A percentile compares a stretch with the other conserved stretches of the same genome.
phyloP scores from a whole-genome alignment of 2,329 filamentous ascomycete species.

The Aurifilum marmelostoma region DNA sequence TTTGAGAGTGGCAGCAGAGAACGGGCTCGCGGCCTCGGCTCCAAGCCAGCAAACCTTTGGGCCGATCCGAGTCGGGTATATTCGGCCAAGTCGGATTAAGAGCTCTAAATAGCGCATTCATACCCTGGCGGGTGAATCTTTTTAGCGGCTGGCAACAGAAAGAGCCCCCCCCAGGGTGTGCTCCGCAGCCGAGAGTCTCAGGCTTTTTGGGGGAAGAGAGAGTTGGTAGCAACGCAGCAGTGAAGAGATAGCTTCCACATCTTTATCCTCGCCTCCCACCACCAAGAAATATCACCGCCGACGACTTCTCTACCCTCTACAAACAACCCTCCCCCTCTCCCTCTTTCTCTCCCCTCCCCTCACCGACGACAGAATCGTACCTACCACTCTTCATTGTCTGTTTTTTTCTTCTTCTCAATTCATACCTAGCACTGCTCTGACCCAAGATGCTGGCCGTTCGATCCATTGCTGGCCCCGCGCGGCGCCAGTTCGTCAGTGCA shows the following conservation, averaged over 20 bases:
- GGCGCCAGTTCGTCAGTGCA: constrained; percentile 77
- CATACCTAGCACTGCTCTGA: background rate
- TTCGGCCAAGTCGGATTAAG: constrained; percentile 28
- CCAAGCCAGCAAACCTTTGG: background rate
- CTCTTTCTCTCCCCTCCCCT: background rate
- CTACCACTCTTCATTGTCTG: background rate
- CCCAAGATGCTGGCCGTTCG: constrained; percentile 78
- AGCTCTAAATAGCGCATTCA: constrained; percentile 27
- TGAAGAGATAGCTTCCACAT: constrained; percentile 3
- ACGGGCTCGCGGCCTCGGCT: constrained; percentile 17
- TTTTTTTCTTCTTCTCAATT: background rate
- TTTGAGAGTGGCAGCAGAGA: background rate
- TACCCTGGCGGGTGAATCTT: constrained; percentile 26
- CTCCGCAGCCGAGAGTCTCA: background rate
- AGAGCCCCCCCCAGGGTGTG: background rate
- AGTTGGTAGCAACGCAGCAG: background rate
- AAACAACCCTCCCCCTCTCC: background rate
- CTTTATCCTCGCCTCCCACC: background rate
- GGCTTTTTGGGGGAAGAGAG: background rate
- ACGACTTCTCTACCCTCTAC: background rate
- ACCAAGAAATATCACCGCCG: background rate
- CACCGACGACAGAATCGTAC: background rate
- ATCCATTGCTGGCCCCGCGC: constrained; percentile 74
- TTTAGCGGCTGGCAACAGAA: constrained; percentile 26
- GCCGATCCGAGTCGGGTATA: constrained; percentile 28